Percentiles rank a stretch among this genome's conserved stretches.
Evolutionary conservation across 164 flowering plant species (phyloP).

Genomic region (Vitis rotundifolia): DNA sequence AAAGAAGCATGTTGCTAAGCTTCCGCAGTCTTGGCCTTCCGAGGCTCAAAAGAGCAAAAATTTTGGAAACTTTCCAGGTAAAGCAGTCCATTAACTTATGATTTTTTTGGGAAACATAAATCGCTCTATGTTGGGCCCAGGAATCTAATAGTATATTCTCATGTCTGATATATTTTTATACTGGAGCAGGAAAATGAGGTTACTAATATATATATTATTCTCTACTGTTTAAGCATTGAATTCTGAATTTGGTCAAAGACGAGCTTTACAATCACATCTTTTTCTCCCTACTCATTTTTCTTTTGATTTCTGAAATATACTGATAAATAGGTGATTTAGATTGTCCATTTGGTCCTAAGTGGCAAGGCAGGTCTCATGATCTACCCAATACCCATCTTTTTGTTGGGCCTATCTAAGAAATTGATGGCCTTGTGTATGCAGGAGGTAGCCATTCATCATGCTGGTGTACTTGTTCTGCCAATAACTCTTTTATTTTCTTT

Average conservation of each 20-base stretch:
- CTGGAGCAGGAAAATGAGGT: no score
- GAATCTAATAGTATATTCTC: no score
- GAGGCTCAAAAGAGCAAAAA: slow-evolving; percentile 55
- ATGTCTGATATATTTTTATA: no score
- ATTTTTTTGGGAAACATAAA: background rate
- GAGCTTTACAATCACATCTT: no score
- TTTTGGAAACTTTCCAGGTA: slow-evolving; percentile 64
- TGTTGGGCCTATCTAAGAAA: background rate
- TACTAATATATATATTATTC: no score
- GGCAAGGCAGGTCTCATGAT: background rate
- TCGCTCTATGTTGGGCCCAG: no score
- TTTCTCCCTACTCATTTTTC: background rate
- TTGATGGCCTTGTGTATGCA: background rate
- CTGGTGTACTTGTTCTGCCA: no score
- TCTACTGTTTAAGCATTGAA: no score
- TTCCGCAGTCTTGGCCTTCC: slow-evolving; percentile 72
- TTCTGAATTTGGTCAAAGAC: no score
- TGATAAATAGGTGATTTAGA: background rate
- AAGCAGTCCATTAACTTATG: background rate
- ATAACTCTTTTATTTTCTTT: no score
- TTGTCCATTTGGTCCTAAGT: background rate
- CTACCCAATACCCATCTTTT: background rate
- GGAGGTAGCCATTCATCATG: background rate
- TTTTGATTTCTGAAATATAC: background rate
- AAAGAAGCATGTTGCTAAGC: slow-evolving; percentile 48